Evolutionary conservation across 2,329 filamentous ascomycete species (phyloP).

Genomic region (Botrytis byssoidea): DNA sequence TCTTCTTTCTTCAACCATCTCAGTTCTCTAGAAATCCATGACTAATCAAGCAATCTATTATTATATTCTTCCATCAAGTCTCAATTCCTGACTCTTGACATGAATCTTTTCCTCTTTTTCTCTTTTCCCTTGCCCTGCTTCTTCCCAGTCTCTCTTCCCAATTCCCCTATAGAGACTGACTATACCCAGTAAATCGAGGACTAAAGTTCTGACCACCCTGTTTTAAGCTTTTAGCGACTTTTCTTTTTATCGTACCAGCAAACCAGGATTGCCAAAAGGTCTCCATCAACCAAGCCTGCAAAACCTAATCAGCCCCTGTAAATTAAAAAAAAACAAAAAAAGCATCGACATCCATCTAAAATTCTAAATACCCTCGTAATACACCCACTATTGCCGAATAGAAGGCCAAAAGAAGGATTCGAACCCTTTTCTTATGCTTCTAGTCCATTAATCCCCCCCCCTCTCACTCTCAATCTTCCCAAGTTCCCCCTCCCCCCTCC

Average conservation of each 20-base stretch:
- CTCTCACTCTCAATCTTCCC: not conserved
- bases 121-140: not conserved
- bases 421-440: constrained; percentile 6
- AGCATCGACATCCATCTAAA: constrained; percentile 9
- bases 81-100: constrained; percentile 2
- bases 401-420: constrained; percentile 21
- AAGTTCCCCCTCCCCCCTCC: not conserved
- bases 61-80: not conserved
- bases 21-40: not conserved
- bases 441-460: not conserved
- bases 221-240: constrained; percentile 12
- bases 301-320: not conserved
- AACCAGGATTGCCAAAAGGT: not conserved
- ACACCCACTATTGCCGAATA: constrained; percentile 19
- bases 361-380: not conserved
- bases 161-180: not conserved
- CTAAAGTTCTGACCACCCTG: constrained; percentile 17
- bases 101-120: not conserved
- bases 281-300: not conserved
- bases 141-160: not conserved
- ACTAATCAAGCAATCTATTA: not conserved
- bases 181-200: not conserved
- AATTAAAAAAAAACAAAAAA: not conserved
- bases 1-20: not conserved
- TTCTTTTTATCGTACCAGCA: not conserved